Percentiles rank a stretch among this genome's conserved stretches.
These are phyloP conservation scores for Glebionis coronaria DNA, from an alignment of 129 eudicot genomes.

Conservation along the genomic window DNA sequence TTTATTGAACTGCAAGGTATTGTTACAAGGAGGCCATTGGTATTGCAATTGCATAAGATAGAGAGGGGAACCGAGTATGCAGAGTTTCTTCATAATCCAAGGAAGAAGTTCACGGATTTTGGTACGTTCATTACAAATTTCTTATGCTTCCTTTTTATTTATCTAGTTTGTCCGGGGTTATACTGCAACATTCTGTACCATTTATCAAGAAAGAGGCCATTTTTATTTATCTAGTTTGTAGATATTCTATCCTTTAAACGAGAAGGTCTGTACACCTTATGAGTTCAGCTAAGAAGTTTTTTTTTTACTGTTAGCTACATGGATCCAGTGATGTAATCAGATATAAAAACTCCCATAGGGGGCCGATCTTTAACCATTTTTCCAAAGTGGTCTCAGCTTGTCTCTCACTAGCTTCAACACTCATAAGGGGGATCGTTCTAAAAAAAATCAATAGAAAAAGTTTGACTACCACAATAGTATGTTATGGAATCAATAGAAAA, in stretches of 20 bases:
- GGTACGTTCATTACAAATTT: constrained; percentile 45
- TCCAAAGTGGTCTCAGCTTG: too few species aligned
- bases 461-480: too few species aligned
- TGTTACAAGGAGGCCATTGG: constrained; percentile 99
- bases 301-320: not conserved
- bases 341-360: too few species aligned
- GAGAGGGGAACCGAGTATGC: constrained; percentile 85
- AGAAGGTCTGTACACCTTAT: constrained; percentile 4
- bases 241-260: not conserved
- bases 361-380: too few species aligned
- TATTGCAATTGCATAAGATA: constrained; percentile 86
- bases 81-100: constrained; percentile 95
- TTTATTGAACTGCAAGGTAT: too few species aligned
- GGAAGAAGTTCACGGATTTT: constrained; percentile 79
- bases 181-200: not conserved
- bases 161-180: constrained; percentile 8
- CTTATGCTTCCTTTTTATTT: constrained; percentile 8
- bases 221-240: constrained; percentile 5
- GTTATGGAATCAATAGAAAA: too few species aligned
- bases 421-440: too few species aligned
- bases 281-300: constrained; percentile 5
- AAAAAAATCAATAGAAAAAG: too few species aligned
- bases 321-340: too few species aligned
- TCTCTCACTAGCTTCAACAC: too few species aligned
- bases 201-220: too few species aligned